phyloP scores from a whole-genome alignment of 2,329 filamentous ascomycete species.

The Penicillium sp. region DNA sequence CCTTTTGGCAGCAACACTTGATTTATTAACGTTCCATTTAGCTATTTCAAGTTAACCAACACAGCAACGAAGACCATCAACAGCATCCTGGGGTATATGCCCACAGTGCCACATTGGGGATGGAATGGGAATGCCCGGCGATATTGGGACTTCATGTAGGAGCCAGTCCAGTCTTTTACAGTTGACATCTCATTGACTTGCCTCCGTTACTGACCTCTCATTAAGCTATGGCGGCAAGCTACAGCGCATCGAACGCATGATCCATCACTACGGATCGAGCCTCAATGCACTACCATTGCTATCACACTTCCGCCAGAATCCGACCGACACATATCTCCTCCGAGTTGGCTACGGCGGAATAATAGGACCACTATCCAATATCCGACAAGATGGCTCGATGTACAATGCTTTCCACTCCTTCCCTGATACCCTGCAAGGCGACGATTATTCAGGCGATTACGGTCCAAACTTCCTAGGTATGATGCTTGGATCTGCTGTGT shows the following conservation, averaged over 20 bases:
- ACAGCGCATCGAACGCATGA: constrained; percentile 46
- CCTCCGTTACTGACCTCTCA: background rate
- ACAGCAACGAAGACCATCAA: background rate
- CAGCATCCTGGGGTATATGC: background rate
- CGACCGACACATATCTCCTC: background rate
- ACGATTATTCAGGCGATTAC: constrained; percentile 58
- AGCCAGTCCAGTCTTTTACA: background rate
- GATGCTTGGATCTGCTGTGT: constrained; percentile 17
- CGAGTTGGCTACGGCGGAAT: constrained; percentile 45
- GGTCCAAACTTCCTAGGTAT: constrained; percentile 55
- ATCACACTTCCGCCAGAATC: constrained; percentile 46
- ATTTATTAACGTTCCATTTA: background rate
- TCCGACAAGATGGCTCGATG: constrained; percentile 54
- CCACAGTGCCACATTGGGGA: background rate
- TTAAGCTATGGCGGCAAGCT: background rate
- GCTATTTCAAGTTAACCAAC: background rate
- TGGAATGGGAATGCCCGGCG: background rate
- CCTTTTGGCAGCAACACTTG: background rate
- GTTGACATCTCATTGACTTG: no score
- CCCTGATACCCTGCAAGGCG: constrained; percentile 56
- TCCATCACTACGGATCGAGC: constrained; percentile 61
- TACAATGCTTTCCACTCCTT: constrained; percentile 57
- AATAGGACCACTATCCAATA: constrained; percentile 40
- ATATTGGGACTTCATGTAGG: background rate
- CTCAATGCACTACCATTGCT: constrained; percentile 58